Percentiles rank a stretch among this genome's conserved stretches.
phyloP scores from a whole-genome alignment of 306 rosid genomes.

The Trifolium subterraneum region DNA sequence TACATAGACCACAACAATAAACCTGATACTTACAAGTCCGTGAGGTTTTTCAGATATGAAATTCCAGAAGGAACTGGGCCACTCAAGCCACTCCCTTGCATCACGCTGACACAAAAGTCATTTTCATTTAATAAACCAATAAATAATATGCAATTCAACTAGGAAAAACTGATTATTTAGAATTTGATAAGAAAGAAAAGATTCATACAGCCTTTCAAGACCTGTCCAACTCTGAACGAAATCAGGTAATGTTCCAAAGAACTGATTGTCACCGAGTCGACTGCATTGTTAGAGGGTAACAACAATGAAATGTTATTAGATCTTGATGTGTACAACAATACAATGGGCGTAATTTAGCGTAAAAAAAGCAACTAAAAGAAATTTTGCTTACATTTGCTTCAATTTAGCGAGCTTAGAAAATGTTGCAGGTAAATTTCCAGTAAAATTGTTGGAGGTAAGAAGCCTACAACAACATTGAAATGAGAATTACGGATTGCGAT shows the following conservation, averaged over 20 bases:
- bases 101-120: not conserved
- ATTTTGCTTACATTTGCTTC: conserved; percentile 57
- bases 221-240: conserved; percentile 64
- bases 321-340: not conserved
- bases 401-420: conserved; percentile 46
- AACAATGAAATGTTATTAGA: not conserved
- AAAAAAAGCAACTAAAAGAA: not conserved
- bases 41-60: not conserved
- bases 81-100: not conserved
- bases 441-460: not conserved
- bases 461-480: not conserved
- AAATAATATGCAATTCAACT: not conserved
- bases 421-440: conserved; percentile 17
- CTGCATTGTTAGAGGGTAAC: conserved; percentile 47
- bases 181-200: conserved; percentile 1
- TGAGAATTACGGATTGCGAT: not conserved
- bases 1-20: not conserved
- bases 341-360: not conserved
- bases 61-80: not conserved
- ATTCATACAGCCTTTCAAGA: conserved; percentile 56
- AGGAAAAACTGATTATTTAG: not conserved
- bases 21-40: not conserved
- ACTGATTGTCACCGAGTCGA: conserved; percentile 64
- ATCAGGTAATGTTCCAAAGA: conserved; percentile 64
- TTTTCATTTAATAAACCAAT: not conserved